phyloP scores from a whole-genome alignment of 73 alveolate genomes.

The Blepharisma japonicum region DNA sequence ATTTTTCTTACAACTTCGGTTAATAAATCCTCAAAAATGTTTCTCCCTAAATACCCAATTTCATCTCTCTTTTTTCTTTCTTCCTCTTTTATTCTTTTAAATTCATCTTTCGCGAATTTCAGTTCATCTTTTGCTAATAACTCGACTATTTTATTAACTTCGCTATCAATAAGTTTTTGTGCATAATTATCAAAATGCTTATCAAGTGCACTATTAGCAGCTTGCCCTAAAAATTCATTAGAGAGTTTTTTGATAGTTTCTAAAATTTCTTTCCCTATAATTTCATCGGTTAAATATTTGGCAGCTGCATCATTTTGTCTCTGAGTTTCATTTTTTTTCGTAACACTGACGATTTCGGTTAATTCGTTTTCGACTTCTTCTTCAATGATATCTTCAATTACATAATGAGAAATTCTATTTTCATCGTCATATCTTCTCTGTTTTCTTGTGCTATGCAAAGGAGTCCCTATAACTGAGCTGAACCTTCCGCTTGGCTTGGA shows the following conservation, averaged over 20 bases:
- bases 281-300: not conserved
- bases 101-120: not conserved
- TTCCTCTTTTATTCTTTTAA: not conserved
- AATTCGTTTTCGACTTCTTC: not conserved
- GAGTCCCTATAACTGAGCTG: too few species aligned
- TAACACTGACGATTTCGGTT: not conserved
- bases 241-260: not conserved
- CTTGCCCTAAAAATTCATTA: not conserved
- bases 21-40: not conserved
- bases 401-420: not conserved
- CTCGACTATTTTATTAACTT: not conserved
- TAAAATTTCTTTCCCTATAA: not conserved
- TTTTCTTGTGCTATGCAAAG: too few species aligned
- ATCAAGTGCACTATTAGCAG: not conserved
- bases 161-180: not conserved
- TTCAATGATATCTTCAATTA: slow-evolving; percentile 4
- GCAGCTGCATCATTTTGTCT: not conserved
- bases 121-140: not conserved
- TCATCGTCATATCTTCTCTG: not conserved
- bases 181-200: not conserved
- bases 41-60: not conserved
- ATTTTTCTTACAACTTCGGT: not conserved
- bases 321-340: not conserved
- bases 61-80: not conserved
- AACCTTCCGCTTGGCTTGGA: not conserved